These are phyloP conservation scores for Kodamaea nitidulidarum DNA, from an alignment of 805 yeast species.

Conservation along the genomic window DNA sequence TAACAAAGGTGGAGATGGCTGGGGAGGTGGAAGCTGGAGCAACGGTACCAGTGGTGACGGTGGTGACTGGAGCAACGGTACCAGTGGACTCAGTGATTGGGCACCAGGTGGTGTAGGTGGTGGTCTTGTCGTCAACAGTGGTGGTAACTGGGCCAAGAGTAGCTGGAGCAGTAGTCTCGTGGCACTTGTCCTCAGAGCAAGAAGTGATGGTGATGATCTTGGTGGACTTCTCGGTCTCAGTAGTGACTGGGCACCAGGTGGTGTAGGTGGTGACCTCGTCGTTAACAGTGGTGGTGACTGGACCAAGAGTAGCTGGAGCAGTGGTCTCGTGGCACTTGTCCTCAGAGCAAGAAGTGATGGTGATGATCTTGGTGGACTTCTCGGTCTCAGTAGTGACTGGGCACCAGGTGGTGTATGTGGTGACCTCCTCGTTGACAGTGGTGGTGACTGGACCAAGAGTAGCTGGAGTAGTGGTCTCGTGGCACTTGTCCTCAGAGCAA, in stretches of 20 bases:
- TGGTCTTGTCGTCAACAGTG: constrained; percentile 30
- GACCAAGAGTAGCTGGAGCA: constrained; percentile 14
- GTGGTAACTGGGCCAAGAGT: constrained; percentile 24
- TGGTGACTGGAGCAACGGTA: constrained; percentile 8
- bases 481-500: constrained; percentile 29
- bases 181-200: constrained; percentile 30
- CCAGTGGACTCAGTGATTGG: constrained; percentile 24
- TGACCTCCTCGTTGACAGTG: constrained; percentile 29
- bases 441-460: constrained; percentile 21
- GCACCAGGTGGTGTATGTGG: constrained; percentile 38
- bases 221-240: constrained; percentile 13
- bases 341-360: constrained; percentile 37
- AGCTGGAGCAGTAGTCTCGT: constrained; percentile 16
- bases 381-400: constrained; percentile 18
- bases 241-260: constrained; percentile 25
- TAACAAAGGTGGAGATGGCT: constrained; percentile 10
- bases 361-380: constrained; percentile 27
- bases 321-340: constrained; percentile 20
- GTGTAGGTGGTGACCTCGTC: constrained; percentile 38
- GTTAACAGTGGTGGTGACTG: constrained; percentile 30
- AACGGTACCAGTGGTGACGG: constrained; percentile 25
- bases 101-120: constrained; percentile 41
- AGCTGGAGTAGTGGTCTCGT: constrained; percentile 16
- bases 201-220: constrained; percentile 37
- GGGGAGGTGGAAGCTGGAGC: constrained; percentile 10